These are phyloP conservation scores for Alternaria gaisen DNA, from an alignment of 2,329 filamentous ascomycete genomes.

Conservation along the genomic window DNA sequence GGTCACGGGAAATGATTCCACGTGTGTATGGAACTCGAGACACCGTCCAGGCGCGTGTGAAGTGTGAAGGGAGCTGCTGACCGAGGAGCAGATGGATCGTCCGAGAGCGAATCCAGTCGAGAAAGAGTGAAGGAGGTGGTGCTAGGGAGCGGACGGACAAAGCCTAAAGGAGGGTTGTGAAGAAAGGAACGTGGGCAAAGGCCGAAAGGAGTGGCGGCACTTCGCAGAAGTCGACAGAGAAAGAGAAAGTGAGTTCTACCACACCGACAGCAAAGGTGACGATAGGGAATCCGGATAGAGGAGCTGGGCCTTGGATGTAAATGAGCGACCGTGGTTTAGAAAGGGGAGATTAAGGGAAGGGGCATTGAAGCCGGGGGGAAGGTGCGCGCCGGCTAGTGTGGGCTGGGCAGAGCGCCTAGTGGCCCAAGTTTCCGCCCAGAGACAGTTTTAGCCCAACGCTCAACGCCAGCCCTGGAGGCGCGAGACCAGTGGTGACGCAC, in stretches of 20 bases:
- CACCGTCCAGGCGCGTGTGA: slow-evolving; percentile 49
- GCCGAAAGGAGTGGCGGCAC: slow-evolving; percentile 55
- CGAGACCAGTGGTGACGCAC: slow-evolving; percentile 26
- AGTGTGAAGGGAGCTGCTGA: slow-evolving; percentile 50
- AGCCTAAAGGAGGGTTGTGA: slow-evolving; percentile 43
- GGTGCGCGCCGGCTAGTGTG: slow-evolving; percentile 27
- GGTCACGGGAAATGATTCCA: slow-evolving; percentile 34
- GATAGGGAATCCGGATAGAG: slow-evolving; percentile 46
- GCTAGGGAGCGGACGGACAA: slow-evolving; percentile 53
- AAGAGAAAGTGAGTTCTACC: slow-evolving; percentile 50
- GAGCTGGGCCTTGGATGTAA: slow-evolving; percentile 46
- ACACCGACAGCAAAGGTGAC: slow-evolving; percentile 47
- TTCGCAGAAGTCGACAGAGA: slow-evolving; percentile 52
- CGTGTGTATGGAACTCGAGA: slow-evolving; percentile 35
- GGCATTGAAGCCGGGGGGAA: slow-evolving; percentile 42
- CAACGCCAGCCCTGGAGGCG: slow-evolving; percentile 22
- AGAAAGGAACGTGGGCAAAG: slow-evolving; percentile 52
- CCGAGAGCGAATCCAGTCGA: slow-evolving; percentile 49
- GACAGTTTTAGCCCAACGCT: slow-evolving; percentile 29
- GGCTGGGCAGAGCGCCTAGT: slow-evolving; percentile 16
- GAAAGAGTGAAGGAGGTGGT: slow-evolving; percentile 39
- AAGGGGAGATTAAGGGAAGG: slow-evolving; percentile 47
- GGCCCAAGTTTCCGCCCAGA: slow-evolving; percentile 9
- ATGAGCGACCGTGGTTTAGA: slow-evolving; percentile 46
- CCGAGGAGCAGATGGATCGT: slow-evolving; percentile 50